Conservation (phyloP, 192 early-diverging fungal species). For the Funneliformis geosporum region DNA sequence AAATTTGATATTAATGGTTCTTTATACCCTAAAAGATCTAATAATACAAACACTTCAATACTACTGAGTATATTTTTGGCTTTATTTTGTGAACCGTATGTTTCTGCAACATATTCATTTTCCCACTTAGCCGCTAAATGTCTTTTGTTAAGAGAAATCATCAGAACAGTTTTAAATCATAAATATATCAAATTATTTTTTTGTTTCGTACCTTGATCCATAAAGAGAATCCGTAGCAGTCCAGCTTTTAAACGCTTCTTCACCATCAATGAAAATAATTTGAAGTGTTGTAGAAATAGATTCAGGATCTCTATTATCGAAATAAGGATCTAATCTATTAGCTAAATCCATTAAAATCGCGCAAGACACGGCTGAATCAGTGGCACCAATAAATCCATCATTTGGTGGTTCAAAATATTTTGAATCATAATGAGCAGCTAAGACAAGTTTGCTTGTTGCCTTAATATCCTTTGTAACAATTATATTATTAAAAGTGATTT, state of each 20-base stretch:
- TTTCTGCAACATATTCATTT: constrained; percentile 37
- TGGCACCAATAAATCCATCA: constrained; percentile 77
- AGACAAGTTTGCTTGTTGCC: constrained; percentile 69
- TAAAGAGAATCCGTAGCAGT: constrained; percentile 81
- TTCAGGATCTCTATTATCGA: constrained; percentile 52
- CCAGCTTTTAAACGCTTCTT: constrained; percentile 88
- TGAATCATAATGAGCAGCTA: constrained; percentile 94
- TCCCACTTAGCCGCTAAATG: constrained; percentile 87
- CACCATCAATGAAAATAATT: constrained; percentile 97
- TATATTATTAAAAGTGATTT: constrained; percentile 79
- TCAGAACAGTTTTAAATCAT: background rate
- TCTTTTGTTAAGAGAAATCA: constrained; percentile 29
- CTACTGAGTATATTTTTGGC: constrained; percentile 51
- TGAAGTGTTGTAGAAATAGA: constrained; percentile 62
- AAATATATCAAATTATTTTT: background rate
- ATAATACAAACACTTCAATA: constrained; percentile 84
- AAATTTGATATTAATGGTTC: constrained; percentile 57
- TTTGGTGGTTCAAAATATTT: constrained; percentile 67
- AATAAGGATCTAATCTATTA: constrained; percentile 57
- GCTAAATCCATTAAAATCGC: constrained; percentile 89
- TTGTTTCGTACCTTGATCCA: constrained; percentile 62
- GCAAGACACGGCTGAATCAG: constrained; percentile 89
- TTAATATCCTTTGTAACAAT: constrained; percentile 86
- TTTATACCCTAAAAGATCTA: constrained; percentile 82
- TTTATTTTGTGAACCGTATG: constrained; percentile 34